These are phyloP conservation scores for Nepenthes gracilis DNA, from an alignment of 148 eudicot species.

Conservation along the genomic window DNA sequence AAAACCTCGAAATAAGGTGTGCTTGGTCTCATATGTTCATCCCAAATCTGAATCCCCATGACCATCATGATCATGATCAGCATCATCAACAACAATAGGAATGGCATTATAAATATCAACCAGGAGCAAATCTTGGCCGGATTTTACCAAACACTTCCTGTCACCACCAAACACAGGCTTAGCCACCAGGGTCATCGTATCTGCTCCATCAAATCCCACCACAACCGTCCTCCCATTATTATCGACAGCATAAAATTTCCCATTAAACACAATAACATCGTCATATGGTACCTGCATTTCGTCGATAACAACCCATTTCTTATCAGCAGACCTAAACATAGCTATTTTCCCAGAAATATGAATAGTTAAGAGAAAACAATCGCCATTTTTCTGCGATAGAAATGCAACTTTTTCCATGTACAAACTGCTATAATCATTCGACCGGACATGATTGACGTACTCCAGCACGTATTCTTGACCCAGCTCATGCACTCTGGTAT, in stretches of 20 bases:
- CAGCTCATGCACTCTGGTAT: conserved; percentile 35
- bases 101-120: conserved; percentile 43
- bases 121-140: conserved; percentile 42
- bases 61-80: conserved; percentile 24
- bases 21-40: conserved; percentile 33
- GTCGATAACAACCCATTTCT: conserved; percentile 42
- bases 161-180: conserved; percentile 60
- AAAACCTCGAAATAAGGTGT: conserved; percentile 55
- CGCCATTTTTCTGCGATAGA: conserved; percentile 11
- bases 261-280: conserved; percentile 47
- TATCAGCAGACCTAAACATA: conserved; percentile 33
- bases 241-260: conserved; percentile 65
- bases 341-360: conserved; percentile 69
- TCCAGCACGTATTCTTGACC: conserved; percentile 48
- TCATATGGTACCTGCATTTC: conserved; percentile 44
- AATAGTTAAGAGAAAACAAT: conserved; percentile 45
- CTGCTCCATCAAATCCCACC: conserved; percentile 14
- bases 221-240: conserved; percentile 40
- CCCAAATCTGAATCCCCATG: conserved; percentile 26
- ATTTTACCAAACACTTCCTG: conserved; percentile 52
- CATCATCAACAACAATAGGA: conserved; percentile 32
- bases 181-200: conserved; percentile 26
- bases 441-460: conserved; percentile 32
- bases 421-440: conserved; percentile 30
- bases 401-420: conserved; percentile 63